Evolutionary conservation across 768 basidiomycete species (phyloP).

Genomic region (Asterophora parasitica): DNA sequence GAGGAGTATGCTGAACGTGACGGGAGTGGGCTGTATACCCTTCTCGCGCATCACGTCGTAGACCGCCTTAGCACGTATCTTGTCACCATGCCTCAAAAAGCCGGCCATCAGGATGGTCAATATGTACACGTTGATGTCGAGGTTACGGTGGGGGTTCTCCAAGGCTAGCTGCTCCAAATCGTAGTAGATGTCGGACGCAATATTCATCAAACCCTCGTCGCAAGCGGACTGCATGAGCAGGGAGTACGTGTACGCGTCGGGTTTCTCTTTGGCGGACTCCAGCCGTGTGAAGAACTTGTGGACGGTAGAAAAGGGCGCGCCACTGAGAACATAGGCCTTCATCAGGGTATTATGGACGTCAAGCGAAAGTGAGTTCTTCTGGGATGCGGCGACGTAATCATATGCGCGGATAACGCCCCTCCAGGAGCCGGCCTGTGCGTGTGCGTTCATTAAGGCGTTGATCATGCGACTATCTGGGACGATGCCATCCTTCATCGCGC

Average conservation of each 20-base stretch:
- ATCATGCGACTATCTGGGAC: conserved; percentile 62
- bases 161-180: conserved; percentile 54
- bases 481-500: conserved; percentile 57
- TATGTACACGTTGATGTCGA: conserved; percentile 51
- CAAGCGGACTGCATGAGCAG: conserved; percentile 79
- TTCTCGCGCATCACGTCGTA: conserved; percentile 68
- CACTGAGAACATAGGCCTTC: conserved; percentile 79
- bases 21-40: conserved; percentile 60
- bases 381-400: conserved; percentile 45
- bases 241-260: conserved; percentile 63
- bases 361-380: conserved; percentile 40
- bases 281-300: conserved; percentile 57
- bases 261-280: conserved; percentile 42
- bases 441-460: conserved; percentile 72
- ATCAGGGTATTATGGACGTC: conserved; percentile 74
- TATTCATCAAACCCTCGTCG: conserved; percentile 59
- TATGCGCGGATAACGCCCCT: conserved; percentile 66
- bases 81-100: conserved; percentile 54
- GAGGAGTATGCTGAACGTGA: conserved; percentile 68
- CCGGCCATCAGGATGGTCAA: conserved; percentile 75
- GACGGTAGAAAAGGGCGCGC: conserved; percentile 68
- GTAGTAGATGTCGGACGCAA: conserved; percentile 61
- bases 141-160: conserved; percentile 28
- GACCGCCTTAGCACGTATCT: conserved; percentile 51
- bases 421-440: conserved; percentile 81